These are phyloP conservation scores for Haberlea rhodopensis DNA, from an alignment of 257 asterid genomes.

Conservation along the genomic window DNA sequence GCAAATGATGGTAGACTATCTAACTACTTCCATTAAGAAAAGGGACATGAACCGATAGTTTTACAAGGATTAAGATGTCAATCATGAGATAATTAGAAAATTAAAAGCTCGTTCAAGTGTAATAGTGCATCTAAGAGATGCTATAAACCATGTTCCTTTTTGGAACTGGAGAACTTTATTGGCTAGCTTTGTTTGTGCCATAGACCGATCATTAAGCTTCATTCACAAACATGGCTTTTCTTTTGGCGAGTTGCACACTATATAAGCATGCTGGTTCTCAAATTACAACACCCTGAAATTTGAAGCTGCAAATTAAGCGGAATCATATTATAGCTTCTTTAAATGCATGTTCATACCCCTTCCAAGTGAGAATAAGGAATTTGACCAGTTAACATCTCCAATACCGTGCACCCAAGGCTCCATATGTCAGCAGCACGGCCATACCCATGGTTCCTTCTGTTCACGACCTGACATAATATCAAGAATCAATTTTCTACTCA, in stretches of 20 bases:
- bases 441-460: slow-evolving; percentile 47
- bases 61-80: not conserved
- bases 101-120: not conserved
- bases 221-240: not conserved
- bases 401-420: slow-evolving; percentile 71
- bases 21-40: not conserved
- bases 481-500: slow-evolving; percentile 20
- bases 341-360: slow-evolving; percentile 43
- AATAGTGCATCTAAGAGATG: slow-evolving; percentile 7
- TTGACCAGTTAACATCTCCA: slow-evolving; percentile 64
- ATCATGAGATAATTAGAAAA: not conserved
- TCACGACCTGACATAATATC: slow-evolving; percentile 46
- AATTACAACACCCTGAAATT: not conserved
- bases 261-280: not conserved
- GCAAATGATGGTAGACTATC: not conserved
- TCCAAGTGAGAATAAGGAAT: slow-evolving; percentile 68
- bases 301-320: not conserved
- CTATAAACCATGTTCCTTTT: slow-evolving; percentile 13
- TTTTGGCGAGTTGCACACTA: slow-evolving; percentile 6
- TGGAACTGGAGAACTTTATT: slow-evolving; percentile 10
- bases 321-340: slow-evolving; percentile 13
- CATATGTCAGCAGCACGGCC: slow-evolving; percentile 65
- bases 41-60: not conserved
- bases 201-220: not conserved
- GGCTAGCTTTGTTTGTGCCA: slow-evolving; percentile 3